Evolutionary conservation across 1,139 yeast species (phyloP), one percentile per base, ranked within the genome.

Genomic region (Dujonia santamariae): DNA sequence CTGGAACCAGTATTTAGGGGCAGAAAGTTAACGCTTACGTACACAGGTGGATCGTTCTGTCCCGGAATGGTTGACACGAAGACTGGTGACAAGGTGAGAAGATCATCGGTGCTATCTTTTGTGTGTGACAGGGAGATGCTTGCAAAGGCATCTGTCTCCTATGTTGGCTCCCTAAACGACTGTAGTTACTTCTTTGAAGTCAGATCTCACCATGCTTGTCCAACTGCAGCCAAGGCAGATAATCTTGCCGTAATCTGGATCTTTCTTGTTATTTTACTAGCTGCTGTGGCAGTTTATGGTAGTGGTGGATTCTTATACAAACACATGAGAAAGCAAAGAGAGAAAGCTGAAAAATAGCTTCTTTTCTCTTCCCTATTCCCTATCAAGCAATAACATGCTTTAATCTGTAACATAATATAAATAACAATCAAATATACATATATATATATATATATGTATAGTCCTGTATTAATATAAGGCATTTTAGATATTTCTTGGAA

Each of bases 161-260:
- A 73, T 51, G 71, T 88, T 22, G 94, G 95, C 1, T 77, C 78
- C 12, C 54, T 75, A 26, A 75, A 85, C 55, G 85, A 86, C 40
- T 88, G 97, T 57, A 76, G 84, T 25, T 88, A 84, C 57, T 75
- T 83, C 50, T 88, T 88, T 55, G 96, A 88, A 54, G 87, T 86
- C 19, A 64, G 88, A 45, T 85, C 96, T 4, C 80, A 85, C 33
- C 85, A 83, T 54, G 96, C 96, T 0, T 88, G 97, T 57, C 88
- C 96, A 0, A 82, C 90, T 0, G 80, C 86, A 8, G 78, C 81
- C 38, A 51, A 71, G 59, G 72, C 67, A 3, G 77, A 75, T 44
- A 73, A 76, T 39, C 53, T 70, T 42, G 80, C 80, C 2, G 76
- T 77, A 4, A 65, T 77, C 30, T 76, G 82, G 80, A 77, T 79